Conservation (phyloP, 2,329 filamentous ascomycete genomes). For the Paracamarosporium sp. region DNA sequence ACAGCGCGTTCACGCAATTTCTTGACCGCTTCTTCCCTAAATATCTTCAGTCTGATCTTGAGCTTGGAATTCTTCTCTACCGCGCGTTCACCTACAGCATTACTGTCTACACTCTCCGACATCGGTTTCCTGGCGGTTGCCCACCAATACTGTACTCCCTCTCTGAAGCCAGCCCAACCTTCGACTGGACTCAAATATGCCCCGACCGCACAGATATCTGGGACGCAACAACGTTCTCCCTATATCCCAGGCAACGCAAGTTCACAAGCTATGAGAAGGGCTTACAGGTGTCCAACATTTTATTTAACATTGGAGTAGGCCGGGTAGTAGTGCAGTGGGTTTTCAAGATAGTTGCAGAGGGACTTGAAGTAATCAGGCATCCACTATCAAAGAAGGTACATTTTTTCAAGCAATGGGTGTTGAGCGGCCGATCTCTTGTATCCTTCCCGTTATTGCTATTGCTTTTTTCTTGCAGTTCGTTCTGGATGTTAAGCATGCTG, state of each 20-base stretch:
- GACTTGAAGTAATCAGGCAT: neutral
- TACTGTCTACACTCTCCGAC: neutral
- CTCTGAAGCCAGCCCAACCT: neutral
- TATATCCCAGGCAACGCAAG: neutral
- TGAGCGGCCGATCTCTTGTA: neutral
- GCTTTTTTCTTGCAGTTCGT: neutral
- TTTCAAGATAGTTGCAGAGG: neutral
- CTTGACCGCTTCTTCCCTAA: neutral
- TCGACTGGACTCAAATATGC: conserved; percentile 1
- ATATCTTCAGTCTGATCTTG: neutral
- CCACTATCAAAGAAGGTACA: neutral
- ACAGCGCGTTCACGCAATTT: neutral
- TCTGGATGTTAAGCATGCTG: neutral
- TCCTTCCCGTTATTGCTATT: neutral
- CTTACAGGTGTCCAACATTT: neutral
- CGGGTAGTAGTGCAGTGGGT: neutral
- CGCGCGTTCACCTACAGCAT: neutral
- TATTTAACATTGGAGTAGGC: neutral
- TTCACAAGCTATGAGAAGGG: neutral
- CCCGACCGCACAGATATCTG: neutral
- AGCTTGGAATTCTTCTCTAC: neutral
- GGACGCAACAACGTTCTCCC: neutral
- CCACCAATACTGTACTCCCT: neutral
- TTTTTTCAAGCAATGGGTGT: neutral
- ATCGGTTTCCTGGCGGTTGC: neutral